Evolutionary conservation across 2,329 filamentous ascomycete species (phyloP), one percentile per base, ranked within the genome.

Genomic region (Aspergillus jensenii): DNA sequence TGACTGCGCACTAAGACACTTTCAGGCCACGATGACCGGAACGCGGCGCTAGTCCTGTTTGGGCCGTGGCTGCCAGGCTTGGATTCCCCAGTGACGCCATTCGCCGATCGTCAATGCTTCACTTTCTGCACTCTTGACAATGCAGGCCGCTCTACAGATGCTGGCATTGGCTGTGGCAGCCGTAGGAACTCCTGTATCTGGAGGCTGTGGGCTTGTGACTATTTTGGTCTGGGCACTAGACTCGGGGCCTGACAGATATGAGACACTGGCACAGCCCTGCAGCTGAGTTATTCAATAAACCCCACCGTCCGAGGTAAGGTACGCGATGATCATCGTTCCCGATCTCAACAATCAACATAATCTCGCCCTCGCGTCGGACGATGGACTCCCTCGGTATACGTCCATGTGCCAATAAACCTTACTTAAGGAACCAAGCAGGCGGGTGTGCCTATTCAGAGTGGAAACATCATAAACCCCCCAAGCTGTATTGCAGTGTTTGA

Each of bases 11-110:
- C 27, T 31, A 31, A 31, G 27, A 31, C 27, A 58, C 37, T 68
- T 71, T 73, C 71, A 76, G 73, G 74, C 71, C 74, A 76, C 73
- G 72, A 74, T 75, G 65, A 65, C 72, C 71, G 68, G 65, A 75
- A 74, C 69, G 65, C 43, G 41, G 37, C 65, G 55, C 67, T 71
- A 71, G 63, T 57, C 67, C 65, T 8, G 3, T 60, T 70, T 19
- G 17, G 67, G 73, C 35, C 58, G 9, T 70, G 59, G 69, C 67
- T 67, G 71, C 72, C 67, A 68, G 67, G 65, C 27, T 25, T 40
- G 43, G 31, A 55, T 52, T 59, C 52, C 40, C 35, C 47, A 59
- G 57, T 62, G 59, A 62, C 59, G 57, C 46, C 59, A 59, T 59
- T 44, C 47, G n/a, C 12, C 43, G 40, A 43, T 56, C 41, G 39